Base-by-base conservation (phyloP, 2,329 filamentous ascomycete species). In the Orbilia quercus region DNA sequence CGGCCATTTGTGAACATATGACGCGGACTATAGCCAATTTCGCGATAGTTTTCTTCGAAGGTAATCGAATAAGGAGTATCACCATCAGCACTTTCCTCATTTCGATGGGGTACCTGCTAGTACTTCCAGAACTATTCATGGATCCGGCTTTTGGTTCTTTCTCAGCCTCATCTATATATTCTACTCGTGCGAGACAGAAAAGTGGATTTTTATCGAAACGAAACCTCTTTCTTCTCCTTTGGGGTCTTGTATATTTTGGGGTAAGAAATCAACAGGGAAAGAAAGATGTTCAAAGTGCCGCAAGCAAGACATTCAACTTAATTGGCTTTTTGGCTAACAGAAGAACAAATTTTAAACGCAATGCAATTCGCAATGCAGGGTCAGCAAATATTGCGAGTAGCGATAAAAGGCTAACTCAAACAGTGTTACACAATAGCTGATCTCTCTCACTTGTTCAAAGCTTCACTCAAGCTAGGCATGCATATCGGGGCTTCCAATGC, bases 211-310 rank as follows among this genome's bases (percentile, higher is more conserved):
- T 53, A 58, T 59, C 36, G 51, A 55, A 5, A 48, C 53, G 54
- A 67, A 67, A 67, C 53, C 20, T 23, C 40, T 40, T 31, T 31
- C 4, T 31, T 31, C 9, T 31, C 28, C 44, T 28, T 34, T 38
- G 14, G 38, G 42, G 16, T 38, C 48, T 36, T 34, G 36, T 38
- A 58, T 28, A 42, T 54, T n/a, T 31, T 22, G 16, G 28, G 28
- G 36, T 42, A 23, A n/a, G 36, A 48, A 28, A 16, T 42, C 51
- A 55, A 25, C 34, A 48, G 42, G 22, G 57, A 50, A 31, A n/a
- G n/a, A 9, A 31, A 9, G 28, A 22, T 12, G 5, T 51, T 47
- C 53, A 59, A 67, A 67, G 59, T 67, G 63, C 63, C 63, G 63
- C 63, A 67, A 67, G 23, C 63, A 31, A 59, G 53, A 67, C 62